Evolutionary conservation across 306 rosid species (phyloP).

Genomic region (Cyclanthera cordifolia): DNA sequence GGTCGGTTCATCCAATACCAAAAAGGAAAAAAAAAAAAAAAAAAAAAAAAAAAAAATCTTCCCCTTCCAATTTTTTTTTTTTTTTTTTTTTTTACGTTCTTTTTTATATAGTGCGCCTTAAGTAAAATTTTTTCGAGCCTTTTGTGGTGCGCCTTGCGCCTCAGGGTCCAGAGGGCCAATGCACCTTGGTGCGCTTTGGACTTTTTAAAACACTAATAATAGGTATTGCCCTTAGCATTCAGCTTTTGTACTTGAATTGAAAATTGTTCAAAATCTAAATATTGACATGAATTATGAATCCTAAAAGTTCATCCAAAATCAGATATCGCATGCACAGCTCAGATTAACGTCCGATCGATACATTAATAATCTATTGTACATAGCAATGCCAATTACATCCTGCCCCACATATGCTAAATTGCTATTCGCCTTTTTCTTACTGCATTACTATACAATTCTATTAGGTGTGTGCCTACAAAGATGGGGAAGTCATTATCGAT

Average conservation of each 20-base stretch:
- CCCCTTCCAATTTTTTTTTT: too few species aligned
- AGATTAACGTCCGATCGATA: not conserved
- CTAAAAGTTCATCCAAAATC: not conserved
- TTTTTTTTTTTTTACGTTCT: too few species aligned
- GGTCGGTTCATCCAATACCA: too few species aligned
- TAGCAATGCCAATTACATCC: not conserved
- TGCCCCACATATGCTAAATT: not conserved
- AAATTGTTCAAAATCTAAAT: not conserved
- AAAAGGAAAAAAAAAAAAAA: too few species aligned
- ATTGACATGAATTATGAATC: not conserved
- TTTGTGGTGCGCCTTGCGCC: too few species aligned
- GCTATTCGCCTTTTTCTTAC: slow-evolving; percentile 16
- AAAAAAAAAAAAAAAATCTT: too few species aligned
- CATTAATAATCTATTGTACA: not conserved
- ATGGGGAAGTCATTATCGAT: slow-evolving; percentile 87
- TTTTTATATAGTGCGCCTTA: too few species aligned
- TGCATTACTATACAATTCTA: not conserved
- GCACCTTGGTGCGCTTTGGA: too few species aligned
- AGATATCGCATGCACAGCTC: not conserved
- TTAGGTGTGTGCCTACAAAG: slow-evolving; percentile 97
- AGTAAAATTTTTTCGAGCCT: too few species aligned
- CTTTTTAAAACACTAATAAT: too few species aligned
- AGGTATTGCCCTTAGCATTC: not conserved
- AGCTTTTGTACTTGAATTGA: not conserved
- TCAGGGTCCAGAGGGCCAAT: too few species aligned